Conservation (phyloP, 2,329 filamentous ascomycete genomes). For the Alternaria brassicicola region DNA sequence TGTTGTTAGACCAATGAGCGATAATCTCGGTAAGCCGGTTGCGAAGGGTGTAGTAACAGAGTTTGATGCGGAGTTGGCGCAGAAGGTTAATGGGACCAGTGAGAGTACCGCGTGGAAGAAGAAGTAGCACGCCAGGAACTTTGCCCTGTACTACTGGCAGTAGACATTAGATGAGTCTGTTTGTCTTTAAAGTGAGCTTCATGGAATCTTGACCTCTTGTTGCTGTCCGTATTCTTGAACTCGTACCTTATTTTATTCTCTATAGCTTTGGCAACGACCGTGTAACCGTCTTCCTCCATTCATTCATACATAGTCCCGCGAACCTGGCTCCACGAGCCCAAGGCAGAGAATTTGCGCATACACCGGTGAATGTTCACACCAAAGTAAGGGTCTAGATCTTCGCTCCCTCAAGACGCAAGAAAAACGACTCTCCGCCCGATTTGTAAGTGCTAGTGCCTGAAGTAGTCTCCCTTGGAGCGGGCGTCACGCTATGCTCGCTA, state of each 20-base stretch:
- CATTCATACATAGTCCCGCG: no score
- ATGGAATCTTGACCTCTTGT: no score
- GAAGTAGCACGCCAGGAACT: background rate
- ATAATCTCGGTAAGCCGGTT: constrained; percentile 15
- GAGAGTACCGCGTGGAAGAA: constrained; percentile 4
- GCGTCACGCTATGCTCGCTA: background rate
- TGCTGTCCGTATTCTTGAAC: background rate
- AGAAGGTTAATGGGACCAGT: constrained; percentile 7
- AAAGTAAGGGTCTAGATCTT: background rate
- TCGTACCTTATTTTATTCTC: background rate
- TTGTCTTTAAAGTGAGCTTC: background rate
- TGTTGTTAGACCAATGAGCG: constrained; percentile 14
- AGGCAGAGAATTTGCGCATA: no score
- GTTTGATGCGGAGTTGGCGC: constrained; percentile 8
- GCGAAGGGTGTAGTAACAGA: constrained; percentile 13
- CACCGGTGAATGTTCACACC: background rate
- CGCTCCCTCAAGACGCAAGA: background rate
- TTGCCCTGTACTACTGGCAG: background rate
- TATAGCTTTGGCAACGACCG: background rate
- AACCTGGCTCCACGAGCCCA: no score
- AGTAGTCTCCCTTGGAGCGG: background rate
- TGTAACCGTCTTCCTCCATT: background rate
- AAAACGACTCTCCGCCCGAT: background rate
- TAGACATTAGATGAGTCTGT: background rate
- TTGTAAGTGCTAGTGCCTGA: background rate